Conservation (phyloP, 2,329 filamentous ascomycete genomes). For the Exophiala viscosa region DNA sequence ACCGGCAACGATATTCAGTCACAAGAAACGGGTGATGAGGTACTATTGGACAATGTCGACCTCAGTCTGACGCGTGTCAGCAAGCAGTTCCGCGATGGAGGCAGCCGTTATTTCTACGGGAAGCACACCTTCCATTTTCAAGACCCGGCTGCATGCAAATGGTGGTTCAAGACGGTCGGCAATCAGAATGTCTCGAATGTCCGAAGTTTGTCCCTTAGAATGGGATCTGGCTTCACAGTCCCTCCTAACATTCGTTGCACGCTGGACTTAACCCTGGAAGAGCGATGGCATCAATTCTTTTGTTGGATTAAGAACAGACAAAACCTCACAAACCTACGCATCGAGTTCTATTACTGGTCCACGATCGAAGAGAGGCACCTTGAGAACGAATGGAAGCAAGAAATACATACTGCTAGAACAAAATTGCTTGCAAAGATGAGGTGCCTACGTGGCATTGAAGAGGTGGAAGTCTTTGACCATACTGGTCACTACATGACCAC, state of each 20-base stretch:
- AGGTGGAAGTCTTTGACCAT: too few relatives aligned
- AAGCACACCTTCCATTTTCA: conserved; percentile 15
- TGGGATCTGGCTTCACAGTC: conserved; percentile 15
- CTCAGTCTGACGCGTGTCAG: conserved; percentile 12
- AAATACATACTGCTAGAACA: too few relatives aligned
- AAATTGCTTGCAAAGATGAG: too few relatives aligned
- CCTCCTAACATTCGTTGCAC: not conserved
- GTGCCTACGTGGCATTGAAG: too few relatives aligned
- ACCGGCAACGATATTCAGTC: not conserved
- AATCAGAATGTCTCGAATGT: conserved; percentile 14
- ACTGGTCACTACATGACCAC: too few relatives aligned
- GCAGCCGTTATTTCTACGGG: conserved; percentile 13
- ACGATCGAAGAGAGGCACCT: not conserved
- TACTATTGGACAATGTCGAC: conserved; percentile 16
- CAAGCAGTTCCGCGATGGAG: conserved; percentile 14
- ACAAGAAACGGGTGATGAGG: not conserved
- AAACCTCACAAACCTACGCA: conserved; percentile 3
- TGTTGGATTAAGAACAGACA: conserved; percentile 10
- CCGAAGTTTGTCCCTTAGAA: conserved; percentile 2
- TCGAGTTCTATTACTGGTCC: conserved; percentile 13
- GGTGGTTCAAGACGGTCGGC: conserved; percentile 22
- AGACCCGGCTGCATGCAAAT: conserved; percentile 14
- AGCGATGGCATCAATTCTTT: conserved; percentile 19
- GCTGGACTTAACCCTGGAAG: conserved; percentile 15
- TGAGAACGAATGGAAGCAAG: not conserved